Conservation (phyloP, 2,329 filamentous ascomycete species). For the Penicillium sp. region DNA sequence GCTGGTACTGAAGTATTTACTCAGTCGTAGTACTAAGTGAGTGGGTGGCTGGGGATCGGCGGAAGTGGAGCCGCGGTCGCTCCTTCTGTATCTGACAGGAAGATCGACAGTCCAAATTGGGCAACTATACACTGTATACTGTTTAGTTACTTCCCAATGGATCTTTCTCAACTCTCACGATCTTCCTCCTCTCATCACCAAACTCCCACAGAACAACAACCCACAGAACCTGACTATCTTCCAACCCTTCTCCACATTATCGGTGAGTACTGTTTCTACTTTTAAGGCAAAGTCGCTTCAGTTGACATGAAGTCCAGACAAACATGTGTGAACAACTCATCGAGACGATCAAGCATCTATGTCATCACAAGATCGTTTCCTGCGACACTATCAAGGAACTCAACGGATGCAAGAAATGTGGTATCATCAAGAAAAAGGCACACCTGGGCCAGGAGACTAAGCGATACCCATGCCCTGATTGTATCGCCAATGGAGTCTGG, state of each 20-base stretch:
- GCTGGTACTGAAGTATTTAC: not conserved
- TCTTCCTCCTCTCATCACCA: too few relatives aligned
- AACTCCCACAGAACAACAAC: too few relatives aligned
- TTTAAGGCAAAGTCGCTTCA: not conserved
- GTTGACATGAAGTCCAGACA: not conserved
- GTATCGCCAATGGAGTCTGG: constrained; percentile 16
- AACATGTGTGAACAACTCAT: not conserved
- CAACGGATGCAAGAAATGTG: constrained; percentile 16
- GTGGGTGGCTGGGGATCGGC: constrained; percentile 10
- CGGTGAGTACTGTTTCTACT: not conserved
- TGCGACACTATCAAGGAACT: constrained; percentile 9
- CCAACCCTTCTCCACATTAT: not conserved
- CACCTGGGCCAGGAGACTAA: constrained; percentile 13
- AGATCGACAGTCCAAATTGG: not conserved
- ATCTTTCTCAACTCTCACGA: not conserved
- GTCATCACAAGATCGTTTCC: constrained; percentile 11
- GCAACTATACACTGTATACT: too few relatives aligned
- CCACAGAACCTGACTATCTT: not conserved
- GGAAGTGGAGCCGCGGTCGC: constrained; percentile 4
- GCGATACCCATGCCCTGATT: constrained; percentile 19
- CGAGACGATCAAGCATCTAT: constrained; percentile 3
- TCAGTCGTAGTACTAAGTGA: not conserved
- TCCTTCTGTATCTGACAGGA: too few relatives aligned
- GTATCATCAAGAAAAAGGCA: constrained; percentile 14
- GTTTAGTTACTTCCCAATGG: not conserved